Base-by-base conservation (phyloP, 495 filamentous ascomycete species). In the Aspergillus panamensis region DNA sequence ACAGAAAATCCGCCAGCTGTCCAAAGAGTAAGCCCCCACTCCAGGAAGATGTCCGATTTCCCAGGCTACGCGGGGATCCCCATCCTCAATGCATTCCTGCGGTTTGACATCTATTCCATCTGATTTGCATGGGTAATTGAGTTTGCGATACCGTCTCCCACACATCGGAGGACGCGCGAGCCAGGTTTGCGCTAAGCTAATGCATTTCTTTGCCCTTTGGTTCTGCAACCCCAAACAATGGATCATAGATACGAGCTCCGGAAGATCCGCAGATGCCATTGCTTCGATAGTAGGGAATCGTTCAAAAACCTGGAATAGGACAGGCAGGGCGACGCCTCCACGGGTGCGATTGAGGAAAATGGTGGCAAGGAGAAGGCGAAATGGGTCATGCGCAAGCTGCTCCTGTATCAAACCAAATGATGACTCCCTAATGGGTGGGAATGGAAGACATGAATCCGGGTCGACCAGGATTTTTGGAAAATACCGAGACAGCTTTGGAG, bases 1-100 rank as follows among this genome's bases (percentile, higher is more conserved):
- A 64, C 91, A 96, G 69, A 97, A 97, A 53, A 97, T 96, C 4
- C 94, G 81, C 90, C 91, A 97, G 58, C 87, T 91, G 69, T 97
- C 93, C 37, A 96, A 72, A 0, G 92, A 89, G 70, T 97, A 97
- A 1, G 85, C 80, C 2, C 94, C 93, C 7, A 84, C 72, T n/a
- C 89, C 87, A 0, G 92, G 90, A 35, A 97, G 66, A 67, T 96
- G 89, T 0, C 86, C 92, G 56, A 96, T 85, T 62, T 97, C 93
- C 87, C 91, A 96, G 6, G 82, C 87, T 3, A 75, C 68, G 14
- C 79, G 73, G 9, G 55, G 57, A 57, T 81, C 67, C 42, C 73
- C 69, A 42, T 78, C 69, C 44, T 72, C 68, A 52, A 72, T 63
- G n/a, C 72, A 75, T 63, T 88, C 84, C 8, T 68, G 74, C 0